phyloP scores from a whole-genome alignment of 1,139 yeast species.

The Debaryomyces sp. region DNA sequence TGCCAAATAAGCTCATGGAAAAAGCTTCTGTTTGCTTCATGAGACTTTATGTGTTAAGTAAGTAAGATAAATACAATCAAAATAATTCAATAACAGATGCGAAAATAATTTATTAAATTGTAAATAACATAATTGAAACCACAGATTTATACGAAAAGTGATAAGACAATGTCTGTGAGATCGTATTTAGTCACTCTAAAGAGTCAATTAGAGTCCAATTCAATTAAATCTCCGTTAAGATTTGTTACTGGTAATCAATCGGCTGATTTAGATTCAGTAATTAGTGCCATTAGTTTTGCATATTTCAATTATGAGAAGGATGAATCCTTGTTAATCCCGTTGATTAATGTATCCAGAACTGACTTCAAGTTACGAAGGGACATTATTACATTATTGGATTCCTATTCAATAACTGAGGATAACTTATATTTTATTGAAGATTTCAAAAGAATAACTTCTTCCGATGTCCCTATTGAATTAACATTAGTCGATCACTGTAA shows the following conservation, averaged over 20 bases:
- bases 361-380: slow-evolving; percentile 77
- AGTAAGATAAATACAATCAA: not conserved
- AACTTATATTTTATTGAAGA: slow-evolving; percentile 72
- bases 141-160: not conserved
- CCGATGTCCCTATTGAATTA: slow-evolving; percentile 33
- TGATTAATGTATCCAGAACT: slow-evolving; percentile 67
- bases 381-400: slow-evolving; percentile 54
- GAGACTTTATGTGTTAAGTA: not conserved
- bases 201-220: slow-evolving; percentile 18
- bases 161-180: slow-evolving; percentile 24
- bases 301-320: slow-evolving; percentile 46
- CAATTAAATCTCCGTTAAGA: slow-evolving; percentile 23
- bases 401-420: slow-evolving; percentile 50
- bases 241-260: slow-evolving; percentile 87
- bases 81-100: not conserved
- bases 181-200: slow-evolving; percentile 25
- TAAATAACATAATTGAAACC: not conserved
- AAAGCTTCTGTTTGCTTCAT: not conserved
- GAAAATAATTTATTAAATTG: not conserved
- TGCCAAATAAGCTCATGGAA: slow-evolving; percentile 53
- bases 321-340: slow-evolving; percentile 51
- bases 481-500: slow-evolving; percentile 84
- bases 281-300: slow-evolving; percentile 72
- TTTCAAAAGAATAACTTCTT: slow-evolving; percentile 26
- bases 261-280: slow-evolving; percentile 83